Base-by-base conservation (phyloP, 1,139 yeast species). In the Pichia kudriavzevii region DNA sequence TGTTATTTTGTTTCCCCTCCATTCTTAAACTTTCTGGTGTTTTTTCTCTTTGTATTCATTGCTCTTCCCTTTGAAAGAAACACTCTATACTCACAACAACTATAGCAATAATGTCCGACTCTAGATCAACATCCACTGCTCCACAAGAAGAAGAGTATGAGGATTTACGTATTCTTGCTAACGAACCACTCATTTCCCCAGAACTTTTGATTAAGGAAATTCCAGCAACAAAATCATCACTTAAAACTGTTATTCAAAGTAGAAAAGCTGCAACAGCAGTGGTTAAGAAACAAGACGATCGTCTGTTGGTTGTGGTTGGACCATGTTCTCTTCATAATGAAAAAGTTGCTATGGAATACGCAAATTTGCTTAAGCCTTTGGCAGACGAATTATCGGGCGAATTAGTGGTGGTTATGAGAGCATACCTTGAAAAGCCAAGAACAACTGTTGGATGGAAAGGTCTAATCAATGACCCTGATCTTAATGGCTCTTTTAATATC, bases 401-500 rank as follows among this genome's bases (percentile, higher is more conserved):
- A 48, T 67, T 91, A 45, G 79, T 81, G 35, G 73, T 91, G 43
- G 72, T 91, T 48, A 91, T 91, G 97, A 78, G 97, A 64, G 97
- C 97, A 12, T 91, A 91, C 71, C 71, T 91, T 52, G 98, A 91
- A 63, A 91, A 91, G 64, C 98, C 98, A 55, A 79, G 98, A 67
- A 91, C 98, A 45, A 91, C 97, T 22, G 97, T 91, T 37, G 98
- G 98, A 46, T 91, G 98, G 98, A 91, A 91, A 66, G 98, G 98
- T 47, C 69, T 91, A 55, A 87, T 91, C 58, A 91, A 91, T 60
- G 98, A 91, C 60, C 98, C 98, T 28, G 95, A 87, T 56, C 77
- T 88, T 45, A 88, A 91, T 64, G 81, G 84, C 53, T 71, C 95
- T 34, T 91, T 81, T 74, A 83, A 88, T 60, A 91, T 91, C 61